Evolutionary conservation across 1,284 basidiomycete species (phyloP).

Genomic region (Leccinum solheimii): DNA sequence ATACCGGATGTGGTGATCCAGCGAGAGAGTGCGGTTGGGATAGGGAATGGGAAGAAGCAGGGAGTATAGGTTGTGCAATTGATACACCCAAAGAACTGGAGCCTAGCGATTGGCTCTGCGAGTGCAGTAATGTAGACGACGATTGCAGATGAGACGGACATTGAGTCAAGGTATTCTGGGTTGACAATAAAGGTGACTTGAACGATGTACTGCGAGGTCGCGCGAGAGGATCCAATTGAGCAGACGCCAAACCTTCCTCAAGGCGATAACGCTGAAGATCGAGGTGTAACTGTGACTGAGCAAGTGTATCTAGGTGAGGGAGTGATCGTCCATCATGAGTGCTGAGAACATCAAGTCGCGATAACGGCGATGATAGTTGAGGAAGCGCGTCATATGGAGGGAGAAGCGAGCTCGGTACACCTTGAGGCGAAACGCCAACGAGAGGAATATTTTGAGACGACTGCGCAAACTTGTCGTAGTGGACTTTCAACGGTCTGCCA

Average conservation of each 20-base stretch:
- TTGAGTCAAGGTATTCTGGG: constrained; percentile 20
- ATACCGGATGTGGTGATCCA: constrained; percentile 28
- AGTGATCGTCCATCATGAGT: constrained; percentile 27
- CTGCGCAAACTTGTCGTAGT: constrained; percentile 76
- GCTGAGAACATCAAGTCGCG: constrained; percentile 28
- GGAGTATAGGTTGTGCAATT: constrained; percentile 22
- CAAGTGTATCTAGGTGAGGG: constrained; percentile 24
- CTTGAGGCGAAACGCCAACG: constrained; percentile 23
- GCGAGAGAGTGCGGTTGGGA: constrained; percentile 31
- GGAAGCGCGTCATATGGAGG: constrained; percentile 27
- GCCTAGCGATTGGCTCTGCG: constrained; percentile 22
- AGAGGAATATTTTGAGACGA: constrained; percentile 37
- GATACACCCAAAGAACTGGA: constrained; percentile 18
- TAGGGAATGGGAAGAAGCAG: constrained; percentile 25
- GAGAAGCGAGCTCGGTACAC: constrained; percentile 19
- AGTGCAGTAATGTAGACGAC: constrained; percentile 23
- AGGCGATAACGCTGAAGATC: constrained; percentile 30
- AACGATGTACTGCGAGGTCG: constrained; percentile 29
- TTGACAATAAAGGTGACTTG: constrained; percentile 25
- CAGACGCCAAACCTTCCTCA: constrained; percentile 29
- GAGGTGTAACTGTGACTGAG: constrained; percentile 27
- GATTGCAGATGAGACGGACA: constrained; percentile 23
- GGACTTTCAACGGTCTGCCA: constrained; percentile 81
- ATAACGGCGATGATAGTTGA: constrained; percentile 28
- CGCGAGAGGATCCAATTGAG: constrained; percentile 30